Base-by-base conservation (phyloP, 306 rosid species). In the Spatholobus suberectus region DNA sequence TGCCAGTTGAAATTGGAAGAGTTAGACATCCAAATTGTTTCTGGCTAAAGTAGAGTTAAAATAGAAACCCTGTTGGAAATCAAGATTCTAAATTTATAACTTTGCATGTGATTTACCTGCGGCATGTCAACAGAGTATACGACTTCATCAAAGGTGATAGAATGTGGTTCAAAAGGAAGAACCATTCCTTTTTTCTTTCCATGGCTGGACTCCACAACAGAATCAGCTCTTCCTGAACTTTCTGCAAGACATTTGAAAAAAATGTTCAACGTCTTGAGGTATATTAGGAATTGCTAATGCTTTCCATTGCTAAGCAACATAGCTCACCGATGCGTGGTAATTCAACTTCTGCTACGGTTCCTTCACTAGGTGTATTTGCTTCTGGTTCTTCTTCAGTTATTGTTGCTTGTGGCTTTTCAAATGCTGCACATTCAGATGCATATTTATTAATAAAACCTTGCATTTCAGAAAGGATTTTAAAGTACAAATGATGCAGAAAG, bases 51-150 rank as follows among this genome's bases (percentile, higher is more conserved):
- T 13, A 32, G 70, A 9, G 24, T 38, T 37, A 66, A 51, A 32
- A 15, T 26, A 20, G 57, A 73, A 75, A 29, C 21, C 70, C 2
- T 26, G 17, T 14, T 35, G 1, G 41, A 76, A 20, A 82, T n/a
- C 17, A 47, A 76, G 35, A 58, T 37, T 6, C 13, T 62, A 52
- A 68, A 77, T 34, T 6, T 71, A 49, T 61, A 29, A 38, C 51
- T 18, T 62, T 27, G 58, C 44, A 17, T 23, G n/a, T 54, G 51
- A 18, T 65, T 57, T 84, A 90, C 93, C 82, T 74, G 89, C 46
- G 93, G 93, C 93, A 90, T 90, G 81, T 90, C 92, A 70, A 90
- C 92, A 32, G 94, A 85, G 86, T 90, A 90, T 20, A 62, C 32
- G 0, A 90, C 38, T 8, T 90, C 90, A 67, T 90, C 88, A 66